Evolutionary conservation across 495 filamentous ascomycete species (phyloP).

Genomic region (Penicillium bovifimosum): DNA sequence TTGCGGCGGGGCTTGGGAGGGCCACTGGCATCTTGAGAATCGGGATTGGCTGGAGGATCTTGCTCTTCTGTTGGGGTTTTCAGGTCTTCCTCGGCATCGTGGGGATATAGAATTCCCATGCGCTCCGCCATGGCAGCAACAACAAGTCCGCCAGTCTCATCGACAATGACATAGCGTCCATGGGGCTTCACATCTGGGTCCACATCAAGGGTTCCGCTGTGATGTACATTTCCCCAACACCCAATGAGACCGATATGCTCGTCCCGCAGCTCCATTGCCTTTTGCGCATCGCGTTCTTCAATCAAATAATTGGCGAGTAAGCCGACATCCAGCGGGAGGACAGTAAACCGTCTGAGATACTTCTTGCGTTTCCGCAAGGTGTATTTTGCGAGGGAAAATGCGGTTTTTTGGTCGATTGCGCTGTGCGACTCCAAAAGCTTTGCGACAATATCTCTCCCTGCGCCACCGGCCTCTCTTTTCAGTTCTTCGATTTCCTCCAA

Average conservation of each 20-base stretch:
- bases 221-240: conserved; percentile 61
- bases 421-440: conserved; percentile 81
- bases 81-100: conserved; percentile 30
- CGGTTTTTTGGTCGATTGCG: conserved; percentile 86
- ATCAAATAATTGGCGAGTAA: conserved; percentile 67
- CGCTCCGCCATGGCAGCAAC: conserved; percentile 85
- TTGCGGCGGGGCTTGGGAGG: conserved; percentile 21
- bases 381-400: conserved; percentile 91
- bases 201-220: conserved; percentile 30
- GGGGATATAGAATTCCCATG: conserved; percentile 75
- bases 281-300: conserved; percentile 66
- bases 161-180: conserved; percentile 82
- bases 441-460: conserved; percentile 81
- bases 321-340: conserved; percentile 75
- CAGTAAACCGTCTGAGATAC: conserved; percentile 80
- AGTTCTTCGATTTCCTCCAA: conserved; percentile 85
- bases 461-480: conserved; percentile 69
- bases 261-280: conserved; percentile 83
- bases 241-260: conserved; percentile 73
- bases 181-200: conserved; percentile 37
- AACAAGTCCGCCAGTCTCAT: conserved; percentile 83
- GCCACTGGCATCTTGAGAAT: conserved; percentile 4
- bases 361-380: conserved; percentile 90
- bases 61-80: conserved; percentile 24
- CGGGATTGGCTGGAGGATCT: conserved; percentile 8